Conservation (phyloP, 2,329 filamentous ascomycete species). For the Laburnicola sp. region DNA sequence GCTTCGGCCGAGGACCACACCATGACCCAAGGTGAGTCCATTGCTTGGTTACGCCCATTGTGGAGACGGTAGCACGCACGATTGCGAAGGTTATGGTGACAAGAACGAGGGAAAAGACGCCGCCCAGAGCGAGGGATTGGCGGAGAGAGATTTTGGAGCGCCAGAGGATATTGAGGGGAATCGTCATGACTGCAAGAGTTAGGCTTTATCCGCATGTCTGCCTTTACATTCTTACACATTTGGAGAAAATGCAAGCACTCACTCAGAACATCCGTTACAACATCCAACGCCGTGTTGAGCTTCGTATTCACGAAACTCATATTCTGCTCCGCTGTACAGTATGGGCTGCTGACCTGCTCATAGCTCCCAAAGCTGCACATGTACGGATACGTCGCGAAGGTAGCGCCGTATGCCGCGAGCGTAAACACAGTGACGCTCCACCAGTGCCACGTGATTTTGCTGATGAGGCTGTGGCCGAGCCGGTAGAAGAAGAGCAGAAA, state of each 20-base stretch:
- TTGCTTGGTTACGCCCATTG: constrained; percentile 5
- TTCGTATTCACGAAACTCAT: constrained; percentile 4
- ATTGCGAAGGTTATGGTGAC: constrained; percentile 16
- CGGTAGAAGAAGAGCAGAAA: constrained; percentile 10
- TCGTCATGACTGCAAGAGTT: constrained; percentile 9
- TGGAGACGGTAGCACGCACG: constrained; percentile 10
- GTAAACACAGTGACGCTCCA: not conserved
- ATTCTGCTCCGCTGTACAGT: constrained; percentile 7
- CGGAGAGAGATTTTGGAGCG: constrained; percentile 1
- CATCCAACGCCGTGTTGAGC: constrained; percentile 10
- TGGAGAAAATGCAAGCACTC: not conserved
- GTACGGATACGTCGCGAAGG: constrained; percentile 3
- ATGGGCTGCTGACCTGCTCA: not conserved
- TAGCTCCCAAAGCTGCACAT: constrained; percentile 2
- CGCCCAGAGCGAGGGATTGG: constrained; percentile 11
- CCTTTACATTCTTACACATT: too few relatives aligned
- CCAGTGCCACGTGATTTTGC: constrained; percentile 1
- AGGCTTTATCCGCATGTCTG: not conserved
- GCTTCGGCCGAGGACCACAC: constrained; percentile 10
- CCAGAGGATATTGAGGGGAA: constrained; percentile 16
- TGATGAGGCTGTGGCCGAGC: constrained; percentile 3
- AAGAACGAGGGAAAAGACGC: constrained; percentile 16
- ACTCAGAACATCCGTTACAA: constrained; percentile 14
- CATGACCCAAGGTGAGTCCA: constrained; percentile 9
- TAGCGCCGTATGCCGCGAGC: not conserved